Percentiles rank a stretch among this genome's conserved stretches.
These are phyloP conservation scores for Begonia peltatifolia DNA, from an alignment of 306 rosid genomes.

Conservation along the genomic window DNA sequence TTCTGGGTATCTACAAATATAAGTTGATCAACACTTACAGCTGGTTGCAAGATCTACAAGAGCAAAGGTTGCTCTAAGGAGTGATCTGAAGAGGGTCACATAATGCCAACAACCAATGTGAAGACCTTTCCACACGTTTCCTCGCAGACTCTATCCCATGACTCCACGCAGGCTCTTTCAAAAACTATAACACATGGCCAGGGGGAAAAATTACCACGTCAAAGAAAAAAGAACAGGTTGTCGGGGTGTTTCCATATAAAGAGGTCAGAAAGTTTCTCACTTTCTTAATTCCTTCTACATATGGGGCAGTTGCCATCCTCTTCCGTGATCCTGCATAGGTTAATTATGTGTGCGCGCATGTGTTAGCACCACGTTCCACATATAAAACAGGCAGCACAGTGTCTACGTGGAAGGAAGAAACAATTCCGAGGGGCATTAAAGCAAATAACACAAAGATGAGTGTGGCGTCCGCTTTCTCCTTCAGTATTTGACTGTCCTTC, in stretches of 20 bases:
- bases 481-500: slow-evolving; percentile 15
- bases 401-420: slow-evolving; percentile 50
- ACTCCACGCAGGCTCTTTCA: too few species aligned
- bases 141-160: too few species aligned
- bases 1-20: too few species aligned
- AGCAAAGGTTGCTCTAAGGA: too few species aligned
- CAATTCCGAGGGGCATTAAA: slow-evolving; percentile 29
- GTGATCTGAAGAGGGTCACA: too few species aligned
- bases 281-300: slow-evolving; percentile 33
- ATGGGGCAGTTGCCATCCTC: slow-evolving; percentile 29
- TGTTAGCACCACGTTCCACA: slow-evolving; percentile 28
- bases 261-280: slow-evolving; percentile 24
- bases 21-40: too few species aligned
- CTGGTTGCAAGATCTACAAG: too few species aligned
- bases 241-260: not conserved
- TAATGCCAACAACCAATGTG: too few species aligned
- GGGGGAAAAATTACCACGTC: too few species aligned
- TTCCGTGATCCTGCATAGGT: slow-evolving; percentile 24
- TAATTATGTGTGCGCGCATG: not conserved
- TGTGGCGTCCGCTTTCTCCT: slow-evolving; percentile 7
- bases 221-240: too few species aligned
- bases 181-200: too few species aligned
- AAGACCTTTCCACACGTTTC: too few species aligned
- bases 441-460: slow-evolving; percentile 35
- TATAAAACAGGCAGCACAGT: slow-evolving; percentile 27